Evolutionary conservation across 1,284 basidiomycete species (phyloP).

Genomic region (Bjerkandera adusta): DNA sequence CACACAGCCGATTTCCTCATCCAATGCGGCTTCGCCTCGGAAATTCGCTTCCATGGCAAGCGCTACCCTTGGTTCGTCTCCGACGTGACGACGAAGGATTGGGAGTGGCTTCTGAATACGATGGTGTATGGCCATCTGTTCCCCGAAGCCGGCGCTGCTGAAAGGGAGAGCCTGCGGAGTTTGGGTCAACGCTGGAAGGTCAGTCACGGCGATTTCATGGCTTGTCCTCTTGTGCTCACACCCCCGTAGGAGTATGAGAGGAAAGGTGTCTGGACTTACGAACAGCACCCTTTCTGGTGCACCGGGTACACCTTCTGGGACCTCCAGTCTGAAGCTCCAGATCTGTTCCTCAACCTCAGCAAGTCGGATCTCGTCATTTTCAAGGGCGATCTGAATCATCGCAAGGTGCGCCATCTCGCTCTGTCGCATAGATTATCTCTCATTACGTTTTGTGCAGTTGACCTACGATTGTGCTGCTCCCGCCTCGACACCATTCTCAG

Average conservation of each 20-base stretch:
- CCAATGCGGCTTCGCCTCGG: constrained; percentile 83
- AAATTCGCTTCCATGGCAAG: constrained; percentile 93
- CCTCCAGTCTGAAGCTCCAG: constrained; percentile 84
- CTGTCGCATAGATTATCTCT: background rate
- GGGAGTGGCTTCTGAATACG: constrained; percentile 90
- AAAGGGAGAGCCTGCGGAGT: constrained; percentile 79
- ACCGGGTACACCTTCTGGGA: constrained; percentile 97
- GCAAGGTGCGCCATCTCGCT: constrained; percentile 24
- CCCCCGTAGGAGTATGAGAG: constrained; percentile 80
- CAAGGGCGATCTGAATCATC: constrained; percentile 89
- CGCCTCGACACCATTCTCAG: constrained; percentile 85
- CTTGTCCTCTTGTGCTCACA: constrained; percentile 4
- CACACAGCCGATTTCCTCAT: constrained; percentile 85
- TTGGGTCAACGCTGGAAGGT: constrained; percentile 93
- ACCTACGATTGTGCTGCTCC: constrained; percentile 95
- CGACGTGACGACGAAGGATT: constrained; percentile 97
- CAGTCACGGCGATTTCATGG: constrained; percentile 9
- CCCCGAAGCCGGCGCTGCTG: constrained; percentile 75
- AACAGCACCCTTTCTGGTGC: constrained; percentile 97
- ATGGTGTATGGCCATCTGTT: constrained; percentile 90
- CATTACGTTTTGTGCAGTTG: constrained; percentile 36
- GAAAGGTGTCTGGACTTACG: constrained; percentile 93
- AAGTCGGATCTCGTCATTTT: constrained; percentile 93
- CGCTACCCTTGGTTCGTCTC: constrained; percentile 92
- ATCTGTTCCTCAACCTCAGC: constrained; percentile 92